These are phyloP conservation scores for Pythium plurisporium DNA, from an alignment of 352 stramenopile genomes.

Conservation along the genomic window DNA sequence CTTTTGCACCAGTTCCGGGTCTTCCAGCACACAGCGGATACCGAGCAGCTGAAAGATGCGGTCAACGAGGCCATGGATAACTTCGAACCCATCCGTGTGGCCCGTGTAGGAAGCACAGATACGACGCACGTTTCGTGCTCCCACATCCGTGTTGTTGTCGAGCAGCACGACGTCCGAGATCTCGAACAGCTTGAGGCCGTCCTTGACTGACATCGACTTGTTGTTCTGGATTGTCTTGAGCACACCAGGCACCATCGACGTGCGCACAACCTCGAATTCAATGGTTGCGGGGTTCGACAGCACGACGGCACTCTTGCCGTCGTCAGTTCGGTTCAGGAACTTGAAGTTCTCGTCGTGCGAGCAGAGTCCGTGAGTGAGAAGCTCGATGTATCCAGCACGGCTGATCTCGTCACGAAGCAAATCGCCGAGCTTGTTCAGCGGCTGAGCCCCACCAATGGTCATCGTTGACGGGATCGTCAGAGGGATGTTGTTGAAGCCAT, in stretches of 20 bases:
- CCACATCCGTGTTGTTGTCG: slow-evolving; percentile 90
- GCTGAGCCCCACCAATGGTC: slow-evolving; percentile 94
- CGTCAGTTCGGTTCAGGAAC: slow-evolving; percentile 84
- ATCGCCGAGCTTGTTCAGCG: slow-evolving; percentile 97
- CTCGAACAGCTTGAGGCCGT: slow-evolving; percentile 99
- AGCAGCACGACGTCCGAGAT: slow-evolving; percentile 98
- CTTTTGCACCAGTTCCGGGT: slow-evolving; percentile 47
- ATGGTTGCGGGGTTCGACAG: slow-evolving; percentile 98
- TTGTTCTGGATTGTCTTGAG: slow-evolving; percentile 99
- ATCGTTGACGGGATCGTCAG: slow-evolving; percentile 93
- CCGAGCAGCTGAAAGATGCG: slow-evolving; percentile 98
- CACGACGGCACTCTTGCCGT: slow-evolving; percentile 88
- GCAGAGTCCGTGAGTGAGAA: slow-evolving; percentile 97
- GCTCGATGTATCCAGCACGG: slow-evolving; percentile 96
- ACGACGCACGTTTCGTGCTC: slow-evolving; percentile 94
- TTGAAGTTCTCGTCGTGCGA: slow-evolving; percentile 98
- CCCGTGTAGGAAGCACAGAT: slow-evolving; percentile 97
- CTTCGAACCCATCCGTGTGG: slow-evolving; percentile 97
- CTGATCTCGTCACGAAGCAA: slow-evolving; percentile 97
- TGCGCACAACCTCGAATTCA: slow-evolving; percentile 99
- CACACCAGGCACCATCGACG: slow-evolving; percentile 96
- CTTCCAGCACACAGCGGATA: slow-evolving; percentile 75
- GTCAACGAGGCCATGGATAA: slow-evolving; percentile 99
- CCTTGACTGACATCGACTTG: slow-evolving; percentile 94
- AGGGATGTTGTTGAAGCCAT: slow-evolving; percentile 99